Base-by-base conservation (phyloP, 1,284 basidiomycete species). In the Trichosporon inkin region DNA sequence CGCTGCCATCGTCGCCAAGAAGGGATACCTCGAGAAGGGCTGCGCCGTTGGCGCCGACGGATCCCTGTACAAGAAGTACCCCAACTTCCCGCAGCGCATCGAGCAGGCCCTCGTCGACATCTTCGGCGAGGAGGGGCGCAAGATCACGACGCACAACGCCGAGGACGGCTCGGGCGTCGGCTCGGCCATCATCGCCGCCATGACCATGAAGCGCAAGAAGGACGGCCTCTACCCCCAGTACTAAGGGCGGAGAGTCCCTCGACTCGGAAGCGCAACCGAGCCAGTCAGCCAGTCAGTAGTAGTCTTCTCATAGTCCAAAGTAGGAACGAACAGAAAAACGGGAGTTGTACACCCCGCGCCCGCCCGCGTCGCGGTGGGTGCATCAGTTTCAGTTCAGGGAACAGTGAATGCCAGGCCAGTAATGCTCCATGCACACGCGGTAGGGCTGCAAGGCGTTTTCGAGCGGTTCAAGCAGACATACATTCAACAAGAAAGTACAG, bases 11-110 rank as follows among this genome's bases (percentile, higher is more conserved):
- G 92, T 92, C 36, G 86, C 85, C 77, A 94, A 92, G 82, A 92
- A 89, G 85, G 89, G 87, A 0, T 90, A 91, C 72, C 80, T 96
- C 6, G 86, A 90, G 65, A 86, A 90, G 66, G 91, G 90, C 0
- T 95, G 92, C 76, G 81, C 84, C 2, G 91, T 96, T 35, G 93
- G 91, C 55, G 92, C 92, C 1, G 93, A 97, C 75, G 93, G 93
- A 2, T 90, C 88, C 24, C 78, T 97, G 69, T 96, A 96, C 80
- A 92, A 93, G 91, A 96, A 94, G 89, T 96, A 96, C 79, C 92
- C 92, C 39, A 86, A 88, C 53, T 97, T 96, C 71, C 84, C 92
- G 41, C 88, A 95, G 68, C 83, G 91, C 60, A 85, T 96, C 59
- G 90, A 95, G 68, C 86, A 92, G 73, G 93, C 92, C 13, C 79